Base-by-base conservation (phyloP, 75 land plant species). In the Azolla pinnata region DNA sequence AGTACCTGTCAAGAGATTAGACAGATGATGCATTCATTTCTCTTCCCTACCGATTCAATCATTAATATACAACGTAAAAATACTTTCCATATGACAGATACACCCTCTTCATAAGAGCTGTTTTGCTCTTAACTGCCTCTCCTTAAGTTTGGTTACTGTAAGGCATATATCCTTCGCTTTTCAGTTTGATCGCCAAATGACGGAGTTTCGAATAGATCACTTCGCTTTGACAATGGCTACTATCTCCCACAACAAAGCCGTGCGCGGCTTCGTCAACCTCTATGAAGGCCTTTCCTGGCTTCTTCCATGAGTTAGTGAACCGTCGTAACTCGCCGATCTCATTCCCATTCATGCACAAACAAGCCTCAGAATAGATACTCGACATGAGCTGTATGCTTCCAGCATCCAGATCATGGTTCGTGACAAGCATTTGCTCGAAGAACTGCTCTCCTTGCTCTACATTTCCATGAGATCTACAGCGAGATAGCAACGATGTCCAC, bases 401-500 rank as follows among this genome's bases (percentile, higher is more conserved):
- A 49, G 74, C 77, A 68, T 80, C 74, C 24, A 70, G 59, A 4
- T 77, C 74, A 19, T 79, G 75, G 18, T 67, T 30, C 26, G 67
- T 64, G 21, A 46, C 21, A 33, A 79, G 31, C 33, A 81, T 74
- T 20, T 23, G 46, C 58, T 65, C 70, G 0, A 69, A 73, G 45
- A 73, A 51, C 45, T 67, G 61, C 29, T 70, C 63, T 54, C 75
- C 86, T 59, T 76, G 53, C 10, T 73, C 78, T 30, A 74, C 48
- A 32, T 83, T 57, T 35, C 71, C 57, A 44, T 80, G 75, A 26
- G 70, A 47, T 24, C 49, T 60, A 62, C 88, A 81, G 33, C 81
- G 78, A 65, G 59, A 67, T 16, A 85, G 63, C 35, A 85, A 46
- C 18, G 81, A 49, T 16, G 81, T 78, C 88, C 88, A 85, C 0